These are phyloP conservation scores for Russula dissimulans DNA, from an alignment of 768 basidiomycete genomes.

Conservation along the genomic window DNA sequence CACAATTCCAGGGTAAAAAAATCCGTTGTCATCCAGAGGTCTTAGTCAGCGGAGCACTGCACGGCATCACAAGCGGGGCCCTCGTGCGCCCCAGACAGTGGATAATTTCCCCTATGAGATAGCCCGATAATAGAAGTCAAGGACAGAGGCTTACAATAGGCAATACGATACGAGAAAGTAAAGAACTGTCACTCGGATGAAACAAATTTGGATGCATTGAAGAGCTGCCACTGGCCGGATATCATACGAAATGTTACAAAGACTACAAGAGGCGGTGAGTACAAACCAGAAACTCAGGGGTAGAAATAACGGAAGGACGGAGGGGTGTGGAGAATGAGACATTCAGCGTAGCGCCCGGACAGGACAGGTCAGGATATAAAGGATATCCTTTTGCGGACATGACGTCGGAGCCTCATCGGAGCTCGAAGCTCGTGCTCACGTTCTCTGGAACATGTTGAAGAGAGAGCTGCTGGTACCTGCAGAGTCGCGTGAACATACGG, in stretches of 20 bases:
- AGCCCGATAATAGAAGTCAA: neutral
- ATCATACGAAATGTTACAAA: conserved; percentile 17
- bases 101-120: neutral
- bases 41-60: too few relatives aligned
- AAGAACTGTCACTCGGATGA: neutral
- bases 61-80: too few relatives aligned
- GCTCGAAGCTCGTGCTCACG: conserved; percentile 74
- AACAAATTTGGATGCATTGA: conserved; percentile 3
- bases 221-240: conserved; percentile 9
- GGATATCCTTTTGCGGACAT: neutral
- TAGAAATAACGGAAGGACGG: neutral
- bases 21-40: too few relatives aligned
- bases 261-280: conserved; percentile 14
- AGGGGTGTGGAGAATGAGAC: neutral
- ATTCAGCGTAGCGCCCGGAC: neutral
- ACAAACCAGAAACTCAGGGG: conserved; percentile 3
- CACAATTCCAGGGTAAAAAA: too few relatives aligned
- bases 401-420: conserved; percentile 42
- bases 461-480: conserved; percentile 83
- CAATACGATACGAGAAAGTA: neutral
- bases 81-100: too few relatives aligned
- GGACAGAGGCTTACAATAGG: neutral
- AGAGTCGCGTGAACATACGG: conserved; percentile 7
- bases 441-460: conserved; percentile 69
- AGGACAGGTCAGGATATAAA: neutral